Base-by-base conservation (phyloP, 2,329 filamentous ascomycete genomes). In the Pseudogymnoascus sp. region DNA sequence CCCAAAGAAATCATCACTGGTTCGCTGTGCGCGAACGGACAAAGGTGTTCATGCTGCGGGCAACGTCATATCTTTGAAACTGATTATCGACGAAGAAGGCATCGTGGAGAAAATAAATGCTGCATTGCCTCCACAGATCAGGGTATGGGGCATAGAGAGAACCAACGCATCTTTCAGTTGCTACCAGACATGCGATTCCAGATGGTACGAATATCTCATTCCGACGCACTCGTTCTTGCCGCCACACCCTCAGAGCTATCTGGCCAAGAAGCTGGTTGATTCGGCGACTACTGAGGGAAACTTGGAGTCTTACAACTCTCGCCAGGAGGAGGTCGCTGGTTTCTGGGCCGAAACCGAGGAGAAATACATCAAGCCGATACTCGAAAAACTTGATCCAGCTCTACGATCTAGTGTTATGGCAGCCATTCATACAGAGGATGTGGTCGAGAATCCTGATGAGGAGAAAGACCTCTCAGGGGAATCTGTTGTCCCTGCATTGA, bases 11-110 rank as follows among this genome's bases (percentile, higher is more conserved):
- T 96, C 92, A 1, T 92, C 91, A 61, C 83, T 99, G 55, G 90
- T 96, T 61, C 88, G 94, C 67, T 99, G 94, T 75, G 94, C 94
- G 3, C 84, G 94, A 66, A 99, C 94, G 0, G 94, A 99, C 78
- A 99, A 97, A 79, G 94, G 94, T 62, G 93, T 97, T 1, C 93
- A 97, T 74, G 93, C 93, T 1, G 93, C 93, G 1, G 94, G 93
- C 61, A 97, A 97, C 72, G 88, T 97, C 71, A 91, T 97, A 65
- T 96, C 91, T 33, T 75, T 97, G 70, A 99, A 99, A 78, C 81
- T 99, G 69, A 97, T 99, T 69, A 88, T 97, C 58, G 93, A 97
- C 75, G 93, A 97, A 63, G 82, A 86, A 10, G 86, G 96, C 66
- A 85, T 97, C 59, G 87, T 97, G 23, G 79, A 92, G 63, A 96